phyloP scores from a whole-genome alignment of 2,329 filamentous ascomycete genomes.

The Ceratocystis diversiconidia region DNA sequence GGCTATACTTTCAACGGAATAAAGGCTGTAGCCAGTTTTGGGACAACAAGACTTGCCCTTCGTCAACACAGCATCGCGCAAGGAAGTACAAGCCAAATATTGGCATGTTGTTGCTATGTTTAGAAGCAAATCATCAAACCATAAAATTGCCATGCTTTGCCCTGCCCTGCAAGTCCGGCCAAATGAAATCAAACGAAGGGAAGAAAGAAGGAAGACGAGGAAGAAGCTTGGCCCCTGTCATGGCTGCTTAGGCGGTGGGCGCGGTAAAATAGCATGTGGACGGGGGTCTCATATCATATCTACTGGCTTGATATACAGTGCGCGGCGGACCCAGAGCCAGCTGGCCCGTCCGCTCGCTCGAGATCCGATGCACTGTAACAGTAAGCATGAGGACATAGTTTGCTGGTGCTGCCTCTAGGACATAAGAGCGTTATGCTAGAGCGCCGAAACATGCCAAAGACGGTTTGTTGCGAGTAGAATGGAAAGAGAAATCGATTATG shows the following conservation, averaged over 20 bases:
- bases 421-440: no score
- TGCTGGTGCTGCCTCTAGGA: no score
- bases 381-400: neutral
- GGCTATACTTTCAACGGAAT: neutral
- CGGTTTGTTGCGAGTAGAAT: neutral
- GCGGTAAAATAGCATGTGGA: neutral
- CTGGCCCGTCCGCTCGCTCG: neutral
- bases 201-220: constrained; percentile 1
- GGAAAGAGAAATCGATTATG: neutral
- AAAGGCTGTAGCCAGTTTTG: neutral
- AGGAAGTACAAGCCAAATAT: neutral
- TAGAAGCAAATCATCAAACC: neutral
- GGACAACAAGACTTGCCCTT: neutral
- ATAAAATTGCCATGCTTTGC: neutral
- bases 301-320: neutral
- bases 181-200: neutral
- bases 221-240: neutral
- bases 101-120: constrained; percentile 6
- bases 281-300: neutral
- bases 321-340: neutral
- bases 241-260: neutral
- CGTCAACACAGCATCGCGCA: neutral
- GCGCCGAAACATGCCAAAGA: neutral
- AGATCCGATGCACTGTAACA: neutral
- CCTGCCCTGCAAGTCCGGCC: neutral